These are phyloP conservation scores for Venturia nashicola DNA, from an alignment of 2,329 filamentous ascomycete genomes.

Conservation along the genomic window DNA sequence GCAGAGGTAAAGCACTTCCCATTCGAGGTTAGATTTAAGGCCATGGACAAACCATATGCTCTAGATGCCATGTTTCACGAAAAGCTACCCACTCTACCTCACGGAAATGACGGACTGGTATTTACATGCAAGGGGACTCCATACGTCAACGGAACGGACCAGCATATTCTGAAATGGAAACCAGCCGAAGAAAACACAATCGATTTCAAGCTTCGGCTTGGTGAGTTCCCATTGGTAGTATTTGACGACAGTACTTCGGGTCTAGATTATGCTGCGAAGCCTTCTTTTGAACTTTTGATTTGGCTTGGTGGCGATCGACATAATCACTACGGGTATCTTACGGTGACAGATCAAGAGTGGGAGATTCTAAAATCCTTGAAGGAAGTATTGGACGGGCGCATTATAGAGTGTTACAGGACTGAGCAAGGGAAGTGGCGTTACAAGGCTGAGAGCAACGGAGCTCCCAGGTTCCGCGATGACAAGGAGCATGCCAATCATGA, in stretches of 20 bases:
- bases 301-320: constrained; percentile 53
- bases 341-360: constrained; percentile 70
- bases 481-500: constrained; percentile 87
- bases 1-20: constrained; percentile 57
- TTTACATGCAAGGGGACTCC: constrained; percentile 86
- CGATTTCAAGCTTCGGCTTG: constrained; percentile 71
- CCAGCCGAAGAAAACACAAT: constrained; percentile 89
- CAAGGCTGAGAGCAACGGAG: constrained; percentile 33
- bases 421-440: constrained; percentile 66
- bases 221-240: constrained; percentile 57
- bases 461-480: constrained; percentile 78
- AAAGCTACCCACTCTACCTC: constrained; percentile 69
- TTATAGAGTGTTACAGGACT: constrained; percentile 85
- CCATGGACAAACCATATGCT: constrained; percentile 79
- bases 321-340: constrained; percentile 52
- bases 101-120: constrained; percentile 93
- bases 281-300: constrained; percentile 60
- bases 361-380: constrained; percentile 60
- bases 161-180: constrained; percentile 96
- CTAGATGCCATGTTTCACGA: constrained; percentile 76
- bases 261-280: constrained; percentile 70
- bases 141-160: constrained; percentile 84
- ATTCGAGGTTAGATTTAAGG: constrained; percentile 78
- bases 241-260: constrained; percentile 34
- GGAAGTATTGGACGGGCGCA: constrained; percentile 69